A percentile compares a stretch with the other conserved stretches of the same genome.
These are phyloP conservation scores for Allantophomopsis cytisporea DNA, from an alignment of 2,329 filamentous ascomycete species.

Conservation along the genomic window DNA sequence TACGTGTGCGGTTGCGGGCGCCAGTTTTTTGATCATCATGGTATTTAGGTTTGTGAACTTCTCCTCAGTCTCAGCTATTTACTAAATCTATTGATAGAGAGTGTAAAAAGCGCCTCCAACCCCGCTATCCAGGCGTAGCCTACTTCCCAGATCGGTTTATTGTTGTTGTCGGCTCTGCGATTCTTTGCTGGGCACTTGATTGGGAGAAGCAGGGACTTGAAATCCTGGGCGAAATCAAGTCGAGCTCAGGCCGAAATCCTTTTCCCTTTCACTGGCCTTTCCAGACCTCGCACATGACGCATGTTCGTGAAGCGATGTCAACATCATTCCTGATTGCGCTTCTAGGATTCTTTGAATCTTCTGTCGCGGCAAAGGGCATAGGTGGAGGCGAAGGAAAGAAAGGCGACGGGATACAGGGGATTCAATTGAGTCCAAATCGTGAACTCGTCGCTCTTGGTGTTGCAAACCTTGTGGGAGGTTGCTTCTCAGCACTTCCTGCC, in stretches of 20 bases:
- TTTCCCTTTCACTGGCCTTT: slow-evolving; percentile 87
- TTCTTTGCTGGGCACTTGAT: slow-evolving; percentile 61
- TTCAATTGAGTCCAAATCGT: slow-evolving; percentile 78
- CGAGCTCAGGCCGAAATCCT: slow-evolving; percentile 46
- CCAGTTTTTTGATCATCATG: slow-evolving; percentile 82
- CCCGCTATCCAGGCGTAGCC: slow-evolving; percentile 65
- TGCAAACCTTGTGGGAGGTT: slow-evolving; percentile 81
- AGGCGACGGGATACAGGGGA: slow-evolving; percentile 57
- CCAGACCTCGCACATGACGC: slow-evolving; percentile 57
- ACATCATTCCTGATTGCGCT: slow-evolving; percentile 89
- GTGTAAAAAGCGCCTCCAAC: slow-evolving; percentile 68
- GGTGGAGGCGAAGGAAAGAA: slow-evolving; percentile 38
- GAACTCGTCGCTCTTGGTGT: slow-evolving; percentile 86
- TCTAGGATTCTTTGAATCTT: slow-evolving; percentile 97
- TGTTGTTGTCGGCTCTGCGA: slow-evolving; percentile 72
- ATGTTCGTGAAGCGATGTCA: slow-evolving; percentile 76
- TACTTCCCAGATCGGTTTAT: slow-evolving; percentile 87
- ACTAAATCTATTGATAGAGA: slow-evolving; percentile 36
- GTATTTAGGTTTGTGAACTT: slow-evolving; percentile 51
- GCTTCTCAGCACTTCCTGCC: slow-evolving; percentile 83
- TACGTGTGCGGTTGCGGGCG: slow-evolving; percentile 63
- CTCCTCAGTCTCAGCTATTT: neutral
- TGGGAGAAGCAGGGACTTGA: slow-evolving; percentile 76
- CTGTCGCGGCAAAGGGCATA: slow-evolving; percentile 86
- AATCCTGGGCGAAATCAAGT: slow-evolving; percentile 70